A percentile compares a stretch with the other conserved stretches of the same genome.
Evolutionary conservation across 2,329 filamentous ascomycete species (phyloP).

Genomic region (Coniochaeta sp.): DNA sequence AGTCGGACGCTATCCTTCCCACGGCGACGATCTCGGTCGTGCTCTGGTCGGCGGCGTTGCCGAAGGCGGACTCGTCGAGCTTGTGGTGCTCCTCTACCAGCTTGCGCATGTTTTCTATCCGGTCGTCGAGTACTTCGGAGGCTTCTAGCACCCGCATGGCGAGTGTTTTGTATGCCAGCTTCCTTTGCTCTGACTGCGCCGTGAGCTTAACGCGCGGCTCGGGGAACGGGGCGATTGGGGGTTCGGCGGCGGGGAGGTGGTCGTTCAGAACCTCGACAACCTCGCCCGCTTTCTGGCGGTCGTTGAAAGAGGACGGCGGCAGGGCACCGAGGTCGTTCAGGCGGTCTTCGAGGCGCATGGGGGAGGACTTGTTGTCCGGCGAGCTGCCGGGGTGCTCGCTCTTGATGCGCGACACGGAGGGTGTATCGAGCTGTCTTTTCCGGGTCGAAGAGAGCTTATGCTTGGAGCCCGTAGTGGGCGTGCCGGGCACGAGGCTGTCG

Average conservation of each 20-base stretch:
- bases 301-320: conserved; percentile 57
- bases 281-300: conserved; percentile 73
- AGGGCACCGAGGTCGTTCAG: conserved; percentile 28
- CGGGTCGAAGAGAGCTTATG: conserved; percentile 21
- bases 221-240: conserved; percentile 63
- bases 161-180: conserved; percentile 85
- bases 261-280: conserved; percentile 77
- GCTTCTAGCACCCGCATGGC: conserved; percentile 91
- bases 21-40: conserved; percentile 84
- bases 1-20: conserved; percentile 85
- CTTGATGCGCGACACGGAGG: conserved; percentile 38
- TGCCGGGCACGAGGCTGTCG: conserved; percentile 62
- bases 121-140: conserved; percentile 88
- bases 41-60: conserved; percentile 77
- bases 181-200: conserved; percentile 81
- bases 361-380: conserved; percentile 33
- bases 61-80: conserved; percentile 74
- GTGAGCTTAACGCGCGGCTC: conserved; percentile 78
- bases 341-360: conserved; percentile 29
- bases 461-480: conserved; percentile 39
- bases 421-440: conserved; percentile 35
- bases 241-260: conserved; percentile 59
- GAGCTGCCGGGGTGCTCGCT: conserved; percentile 35
- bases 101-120: conserved; percentile 80
- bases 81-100: conserved; percentile 67